These are phyloP conservation scores for Eremothecium cymbalariae DNA, from an alignment of 1,139 yeast genomes.

Conservation along the genomic window DNA sequence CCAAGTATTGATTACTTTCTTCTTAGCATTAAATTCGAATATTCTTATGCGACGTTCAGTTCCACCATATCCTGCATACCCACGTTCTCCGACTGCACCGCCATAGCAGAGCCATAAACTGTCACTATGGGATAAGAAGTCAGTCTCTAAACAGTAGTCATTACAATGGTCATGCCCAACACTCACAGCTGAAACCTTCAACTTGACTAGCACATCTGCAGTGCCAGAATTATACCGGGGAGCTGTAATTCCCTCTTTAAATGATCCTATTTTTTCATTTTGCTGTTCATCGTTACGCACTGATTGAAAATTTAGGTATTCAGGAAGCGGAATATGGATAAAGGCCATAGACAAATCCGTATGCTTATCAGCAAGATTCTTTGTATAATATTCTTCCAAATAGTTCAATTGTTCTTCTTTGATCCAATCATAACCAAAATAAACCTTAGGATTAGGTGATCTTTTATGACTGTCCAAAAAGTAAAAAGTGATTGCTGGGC, in stretches of 20 bases:
- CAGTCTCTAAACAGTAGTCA: slow-evolving; percentile 62
- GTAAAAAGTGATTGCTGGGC: slow-evolving; percentile 53
- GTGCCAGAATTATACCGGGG: slow-evolving; percentile 65
- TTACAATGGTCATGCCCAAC: slow-evolving; percentile 96
- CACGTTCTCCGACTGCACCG: slow-evolving; percentile 91
- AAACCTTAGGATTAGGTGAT: slow-evolving; percentile 52
- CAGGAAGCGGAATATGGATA: slow-evolving; percentile 89
- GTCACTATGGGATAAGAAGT: slow-evolving; percentile 31
- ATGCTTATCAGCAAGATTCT: slow-evolving; percentile 24
- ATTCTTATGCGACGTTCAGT: slow-evolving; percentile 66
- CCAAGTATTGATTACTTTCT: slow-evolving; percentile 58
- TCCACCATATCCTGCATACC: slow-evolving; percentile 87
- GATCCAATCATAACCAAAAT: slow-evolving; percentile 82
- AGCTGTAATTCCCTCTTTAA: slow-evolving; percentile 69
- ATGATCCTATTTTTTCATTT: slow-evolving; percentile 48
- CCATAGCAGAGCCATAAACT: slow-evolving; percentile 85
- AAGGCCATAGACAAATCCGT: slow-evolving; percentile 67
- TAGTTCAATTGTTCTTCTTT: slow-evolving; percentile 63
- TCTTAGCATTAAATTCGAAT: slow-evolving; percentile 53
- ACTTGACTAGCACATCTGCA: slow-evolving; percentile 44
- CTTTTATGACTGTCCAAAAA: slow-evolving; percentile 78
- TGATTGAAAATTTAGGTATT: slow-evolving; percentile 46
- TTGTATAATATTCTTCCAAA: slow-evolving; percentile 39
- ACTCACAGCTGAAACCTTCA: slow-evolving; percentile 64
- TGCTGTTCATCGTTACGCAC: slow-evolving; percentile 19